Base-by-base conservation (phyloP, 306 rosid species). In the Quercus rubra region DNA sequence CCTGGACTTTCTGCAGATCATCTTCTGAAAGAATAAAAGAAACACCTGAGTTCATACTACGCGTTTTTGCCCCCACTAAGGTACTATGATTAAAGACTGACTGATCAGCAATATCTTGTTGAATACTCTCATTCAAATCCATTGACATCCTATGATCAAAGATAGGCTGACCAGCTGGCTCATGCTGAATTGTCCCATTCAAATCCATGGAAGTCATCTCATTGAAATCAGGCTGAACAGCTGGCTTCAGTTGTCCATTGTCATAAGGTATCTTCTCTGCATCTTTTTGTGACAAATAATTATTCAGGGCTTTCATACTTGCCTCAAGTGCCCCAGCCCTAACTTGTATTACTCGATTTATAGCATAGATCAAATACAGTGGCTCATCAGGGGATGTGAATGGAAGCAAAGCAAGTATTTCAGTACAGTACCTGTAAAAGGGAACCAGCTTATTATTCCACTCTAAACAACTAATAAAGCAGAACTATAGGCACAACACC, bases 311-410 rank as follows among this genome's bases (percentile, higher is more conserved):
- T 87, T 95, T 95, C 52, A 93, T 89, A 75, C 93, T 93, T 9
- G 93, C 96, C 83, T 95, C 98, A 46, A 95, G 90, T 23, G 88
- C 87, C 69, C 99, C 99, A 33, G 88, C 93, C 87, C 95, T 88
- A 21, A 95, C 90, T 91, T 95, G 99, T 83, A 95, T 90, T 67
- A 95, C 85, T 82, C 99, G 88, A 81, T 95, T 95, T 77, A 95
- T 95, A 59, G 97, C 75, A 82, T 87, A 89, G 81, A 95, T 88
- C 88, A 95, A 87, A 83, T 95, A 95, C 64, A 95, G 93, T 56
- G 99, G 99, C 74, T 95, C 99, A 56, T 95, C 99, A 11, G 97
- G 92, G 63, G 77, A 71, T 55, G 91, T 88, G 80, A 95, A 95
- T 31, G 99, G 99, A 56, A 95, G 86, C 86, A 91, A 85, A 35